Conservation (phyloP, 257 asterid genomes). For the Knoxia roxburghii region DNA sequence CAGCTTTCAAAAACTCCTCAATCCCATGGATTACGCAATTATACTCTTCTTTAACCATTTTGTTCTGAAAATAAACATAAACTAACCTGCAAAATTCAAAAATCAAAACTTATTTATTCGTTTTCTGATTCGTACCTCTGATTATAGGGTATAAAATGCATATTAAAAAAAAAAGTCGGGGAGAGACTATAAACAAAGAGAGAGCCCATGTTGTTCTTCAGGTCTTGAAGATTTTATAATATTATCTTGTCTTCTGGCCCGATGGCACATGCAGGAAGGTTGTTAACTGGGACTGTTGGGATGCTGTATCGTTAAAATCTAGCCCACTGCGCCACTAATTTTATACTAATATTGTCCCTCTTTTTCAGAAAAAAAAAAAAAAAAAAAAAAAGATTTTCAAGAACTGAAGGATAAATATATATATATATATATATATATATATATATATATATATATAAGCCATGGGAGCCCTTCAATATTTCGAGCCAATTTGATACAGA, state of each 20-base stretch:
- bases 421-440: too few relatives aligned
- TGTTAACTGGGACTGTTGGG: not conserved
- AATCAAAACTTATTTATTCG: too few relatives aligned
- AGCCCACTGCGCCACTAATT: not conserved
- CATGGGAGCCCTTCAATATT: slow-evolving; percentile 19
- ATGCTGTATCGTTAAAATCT: slow-evolving; percentile 2
- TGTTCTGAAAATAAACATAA: not conserved
- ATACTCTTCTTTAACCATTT: not conserved
- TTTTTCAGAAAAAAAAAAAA: too few relatives aligned
- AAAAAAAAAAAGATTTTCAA: too few relatives aligned
- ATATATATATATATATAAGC: slow-evolving; percentile 45
- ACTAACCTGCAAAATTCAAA: not conserved
- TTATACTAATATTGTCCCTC: not conserved
- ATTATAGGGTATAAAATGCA: too few relatives aligned
- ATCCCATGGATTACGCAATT: slow-evolving; percentile 3
- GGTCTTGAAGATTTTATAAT: not conserved
- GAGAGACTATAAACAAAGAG: not conserved
- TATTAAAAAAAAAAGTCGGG: not conserved
- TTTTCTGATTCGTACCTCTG: too few relatives aligned
- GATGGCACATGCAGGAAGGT: slow-evolving; percentile 20
- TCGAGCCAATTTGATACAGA: slow-evolving; percentile 13
- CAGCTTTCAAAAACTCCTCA: not conserved
- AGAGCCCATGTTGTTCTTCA: not conserved
- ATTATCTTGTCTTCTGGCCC: slow-evolving; percentile 4
- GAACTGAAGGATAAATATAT: too few relatives aligned